A percentile compares a stretch with the other conserved stretches of the same genome.
Conservation (phyloP, 805 yeast species). For the Spathaspora girioi region DNA sequence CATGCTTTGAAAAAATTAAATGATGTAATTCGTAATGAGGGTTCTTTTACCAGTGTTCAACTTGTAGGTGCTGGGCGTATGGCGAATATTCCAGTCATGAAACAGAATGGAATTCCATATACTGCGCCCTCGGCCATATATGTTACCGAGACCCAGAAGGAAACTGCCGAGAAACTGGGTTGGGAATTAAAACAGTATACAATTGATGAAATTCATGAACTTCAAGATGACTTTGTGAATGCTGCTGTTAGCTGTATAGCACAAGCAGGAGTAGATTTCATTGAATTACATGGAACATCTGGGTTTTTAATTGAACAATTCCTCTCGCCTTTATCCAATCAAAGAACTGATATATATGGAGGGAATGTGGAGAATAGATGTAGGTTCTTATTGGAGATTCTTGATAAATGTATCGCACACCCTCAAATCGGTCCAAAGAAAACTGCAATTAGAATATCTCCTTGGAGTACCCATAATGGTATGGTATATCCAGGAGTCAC, state of each 20-base stretch:
- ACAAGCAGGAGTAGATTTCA: conserved; percentile 33
- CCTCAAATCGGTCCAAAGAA: conserved; percentile 15
- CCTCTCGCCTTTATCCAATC: conserved; percentile 27
- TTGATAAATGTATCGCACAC: conserved; percentile 29
- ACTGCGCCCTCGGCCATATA: conserved; percentile 14
- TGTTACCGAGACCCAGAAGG: conserved; percentile 11
- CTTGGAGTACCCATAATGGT: conserved; percentile 27
- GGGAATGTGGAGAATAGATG: conserved; percentile 37
- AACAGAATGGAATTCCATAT: conserved; percentile 16
- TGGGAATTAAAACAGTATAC: conserved; percentile 5
- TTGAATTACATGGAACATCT: conserved; percentile 39
- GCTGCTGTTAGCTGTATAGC: conserved; percentile 13
- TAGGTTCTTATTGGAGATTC: conserved; percentile 25
- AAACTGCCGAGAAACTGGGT: conserved; percentile 5
- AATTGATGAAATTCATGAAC: conserved; percentile 7
- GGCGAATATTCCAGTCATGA: conserved; percentile 16
- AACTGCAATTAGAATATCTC: conserved; percentile 16
- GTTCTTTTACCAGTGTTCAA: conserved; percentile 44
- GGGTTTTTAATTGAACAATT: conserved; percentile 40
- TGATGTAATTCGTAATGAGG: conserved; percentile 43
- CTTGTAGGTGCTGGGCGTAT: conserved; percentile 52
- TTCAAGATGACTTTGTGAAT: conserved; percentile 11
- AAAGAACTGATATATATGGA: conserved; percentile 31
- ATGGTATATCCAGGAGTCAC: conserved; percentile 22
- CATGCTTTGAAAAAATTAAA: conserved; percentile 38